Percentiles rank a stretch among this genome's conserved stretches.
Conservation (phyloP, 176 grass and related monocot genomes). For the Hordeum marinum region DNA sequence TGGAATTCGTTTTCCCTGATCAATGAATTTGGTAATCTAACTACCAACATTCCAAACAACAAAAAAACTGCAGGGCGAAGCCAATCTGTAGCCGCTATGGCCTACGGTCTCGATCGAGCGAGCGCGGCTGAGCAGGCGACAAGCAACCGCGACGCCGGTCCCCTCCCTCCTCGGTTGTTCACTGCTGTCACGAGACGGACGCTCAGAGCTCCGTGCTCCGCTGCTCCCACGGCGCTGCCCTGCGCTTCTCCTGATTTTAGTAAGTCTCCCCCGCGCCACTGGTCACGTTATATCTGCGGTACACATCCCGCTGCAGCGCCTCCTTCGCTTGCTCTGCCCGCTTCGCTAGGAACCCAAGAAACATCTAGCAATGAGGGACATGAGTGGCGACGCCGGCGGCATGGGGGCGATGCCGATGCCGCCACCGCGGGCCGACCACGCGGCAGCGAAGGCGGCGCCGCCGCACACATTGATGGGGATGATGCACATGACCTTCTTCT, state of each 20-base stretch:
- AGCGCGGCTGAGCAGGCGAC: neutral
- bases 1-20: too few species aligned
- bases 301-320: neutral
- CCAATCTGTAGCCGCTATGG: neutral
- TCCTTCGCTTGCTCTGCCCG: neutral
- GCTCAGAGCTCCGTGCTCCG: neutral
- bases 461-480: constrained; percentile 4
- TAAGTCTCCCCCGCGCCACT: neutral
- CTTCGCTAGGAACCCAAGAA: neutral
- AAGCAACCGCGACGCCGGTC: neutral
- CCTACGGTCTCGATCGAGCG: neutral
- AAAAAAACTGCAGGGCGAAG: neutral
- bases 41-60: too few species aligned
- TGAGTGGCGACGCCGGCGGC: constrained; percentile 16
- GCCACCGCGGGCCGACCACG: constrained; percentile 28
- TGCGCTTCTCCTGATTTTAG: constrained; percentile 17
- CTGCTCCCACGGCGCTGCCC: constrained; percentile 2
- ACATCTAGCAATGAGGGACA: constrained; percentile 7
- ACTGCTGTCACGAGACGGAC: constrained; percentile 28
- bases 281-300: constrained; percentile 7
- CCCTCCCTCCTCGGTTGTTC: neutral
- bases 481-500: constrained; percentile 77
- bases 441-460: neutral
- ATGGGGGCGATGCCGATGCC: constrained; percentile 40
- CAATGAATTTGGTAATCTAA: too few species aligned